Conservation (phyloP, 768 basidiomycete genomes). For the Daedalea quercina region DNA sequence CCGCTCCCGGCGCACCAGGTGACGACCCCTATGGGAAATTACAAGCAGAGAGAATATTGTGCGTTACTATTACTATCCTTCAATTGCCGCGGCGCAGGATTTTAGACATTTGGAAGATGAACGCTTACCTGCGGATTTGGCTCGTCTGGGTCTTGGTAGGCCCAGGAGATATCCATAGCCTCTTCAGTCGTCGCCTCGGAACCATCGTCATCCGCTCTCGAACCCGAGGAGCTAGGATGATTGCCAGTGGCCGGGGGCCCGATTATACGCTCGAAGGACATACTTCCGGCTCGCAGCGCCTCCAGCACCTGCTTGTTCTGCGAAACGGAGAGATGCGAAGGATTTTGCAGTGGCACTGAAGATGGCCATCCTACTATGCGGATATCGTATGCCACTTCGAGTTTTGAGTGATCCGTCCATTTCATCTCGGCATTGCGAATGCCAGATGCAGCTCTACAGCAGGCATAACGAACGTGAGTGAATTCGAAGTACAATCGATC, state of each 20-base stretch:
- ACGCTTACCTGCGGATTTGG: not conserved
- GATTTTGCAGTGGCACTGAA: slow-evolving; percentile 52
- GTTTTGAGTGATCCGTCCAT: slow-evolving; percentile 59
- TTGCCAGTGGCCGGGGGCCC: not conserved
- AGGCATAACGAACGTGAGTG: slow-evolving; percentile 1
- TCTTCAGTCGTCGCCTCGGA: not conserved
- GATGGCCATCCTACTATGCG: slow-evolving; percentile 59
- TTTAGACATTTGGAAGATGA: no score
- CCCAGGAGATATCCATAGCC: slow-evolving; percentile 13
- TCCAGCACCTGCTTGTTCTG: slow-evolving; percentile 53
- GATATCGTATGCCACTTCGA: slow-evolving; percentile 52
- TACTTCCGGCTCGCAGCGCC: slow-evolving; percentile 37
- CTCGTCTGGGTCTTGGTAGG: not conserved
- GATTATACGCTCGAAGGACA: slow-evolving; percentile 32
- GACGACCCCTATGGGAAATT: no score
- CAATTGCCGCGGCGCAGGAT: no score
- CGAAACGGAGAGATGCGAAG: slow-evolving; percentile 45
- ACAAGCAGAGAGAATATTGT: no score
- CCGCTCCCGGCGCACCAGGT: no score
- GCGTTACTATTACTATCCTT: no score
- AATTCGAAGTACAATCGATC: slow-evolving; percentile 1
- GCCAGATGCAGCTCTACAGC: slow-evolving; percentile 44
- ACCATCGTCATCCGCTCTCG: not conserved
- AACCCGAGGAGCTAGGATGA: not conserved
- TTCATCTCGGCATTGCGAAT: slow-evolving; percentile 68